Base-by-base conservation (phyloP, 2,329 filamentous ascomycete species). In the Ascochyta koolunga region DNA sequence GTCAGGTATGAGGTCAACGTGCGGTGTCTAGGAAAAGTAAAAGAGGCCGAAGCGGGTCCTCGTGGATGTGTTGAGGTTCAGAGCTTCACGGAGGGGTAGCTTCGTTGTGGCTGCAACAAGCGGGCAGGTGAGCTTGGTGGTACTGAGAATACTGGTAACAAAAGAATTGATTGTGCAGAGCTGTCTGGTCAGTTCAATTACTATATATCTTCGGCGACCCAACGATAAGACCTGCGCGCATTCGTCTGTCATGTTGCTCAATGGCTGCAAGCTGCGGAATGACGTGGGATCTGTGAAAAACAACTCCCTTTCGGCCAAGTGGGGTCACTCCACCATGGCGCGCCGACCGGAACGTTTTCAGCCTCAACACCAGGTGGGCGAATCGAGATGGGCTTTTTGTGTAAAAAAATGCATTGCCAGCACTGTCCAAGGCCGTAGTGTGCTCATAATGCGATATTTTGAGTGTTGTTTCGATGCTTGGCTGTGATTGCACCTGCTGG, bases 1-100 rank as follows among this genome's bases (percentile, higher is more conserved):
- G 60, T 57, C 58, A 54, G 49, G 50, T 62, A 66, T 66, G 63
- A 64, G 63, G 61, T 63, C 63, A 64, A 64, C 51, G 60, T 64
- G 47, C 41, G 37, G 46, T 56, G 32, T 56, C 50, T 58, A 50
- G 56, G 52, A 52, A 61, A 62, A 61, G 45, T 49, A 49, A 51
- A 44, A 50, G 61, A 56, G 49, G 44, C 54, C 52, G 46, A 58
- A 58, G 61, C 59, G 64, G 64, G 62, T 58, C 62, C 59, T 50
- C 37, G 37, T 55, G 41, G 46, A 55, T 46, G 52, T 61, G 62
- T 66, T 66, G 64, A 56, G 57, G 44, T 54, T 48, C 36, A 59
- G 55, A 65, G 58, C 57, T 59, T 53, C 49, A 41, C 53, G 41
- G 54, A 52, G 54, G 54, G 54, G 54, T 53, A 56, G 54, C 49